These are phyloP conservation scores for Vitis hybrid DNA, from an alignment of 177 flowering plant genomes.

Conservation along the genomic window DNA sequence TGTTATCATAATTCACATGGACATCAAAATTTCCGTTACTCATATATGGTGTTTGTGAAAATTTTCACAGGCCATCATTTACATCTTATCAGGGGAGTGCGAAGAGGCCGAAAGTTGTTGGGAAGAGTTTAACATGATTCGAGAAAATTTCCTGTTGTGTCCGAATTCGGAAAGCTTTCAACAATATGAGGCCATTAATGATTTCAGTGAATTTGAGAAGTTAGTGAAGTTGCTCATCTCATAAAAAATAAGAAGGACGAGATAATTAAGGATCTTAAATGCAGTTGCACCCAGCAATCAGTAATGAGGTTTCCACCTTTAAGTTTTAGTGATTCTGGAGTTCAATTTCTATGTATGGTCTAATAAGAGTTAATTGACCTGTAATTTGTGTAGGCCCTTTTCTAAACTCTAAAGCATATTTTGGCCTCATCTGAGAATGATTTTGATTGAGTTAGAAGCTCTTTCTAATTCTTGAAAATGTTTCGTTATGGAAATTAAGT, in stretches of 20 bases:
- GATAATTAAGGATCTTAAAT: background rate
- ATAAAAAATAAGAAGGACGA: background rate
- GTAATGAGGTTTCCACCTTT: no score
- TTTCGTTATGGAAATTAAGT: no score
- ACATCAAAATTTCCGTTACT: background rate
- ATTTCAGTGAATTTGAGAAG: constrained; percentile 21
- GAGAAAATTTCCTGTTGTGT: background rate
- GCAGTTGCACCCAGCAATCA: background rate
- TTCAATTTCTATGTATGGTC: no score
- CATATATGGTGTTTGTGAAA: background rate
- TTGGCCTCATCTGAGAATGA: no score
- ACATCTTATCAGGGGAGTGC: constrained; percentile 1
- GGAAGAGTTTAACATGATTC: constrained; percentile 16
- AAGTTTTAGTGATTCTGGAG: no score
- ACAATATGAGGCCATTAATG: background rate
- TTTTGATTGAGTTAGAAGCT: no score
- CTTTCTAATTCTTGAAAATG: no score
- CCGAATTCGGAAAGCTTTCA: background rate
- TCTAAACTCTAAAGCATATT: no score
- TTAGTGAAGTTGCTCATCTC: constrained; percentile 13
- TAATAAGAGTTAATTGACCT: no score
- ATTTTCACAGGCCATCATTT: constrained; percentile 20
- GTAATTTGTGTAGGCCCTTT: no score
- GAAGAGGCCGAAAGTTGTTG: constrained; percentile 9
- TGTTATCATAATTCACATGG: background rate